Conservation (phyloP, 106 monocot species). For the Ottelia alismoides region DNA sequence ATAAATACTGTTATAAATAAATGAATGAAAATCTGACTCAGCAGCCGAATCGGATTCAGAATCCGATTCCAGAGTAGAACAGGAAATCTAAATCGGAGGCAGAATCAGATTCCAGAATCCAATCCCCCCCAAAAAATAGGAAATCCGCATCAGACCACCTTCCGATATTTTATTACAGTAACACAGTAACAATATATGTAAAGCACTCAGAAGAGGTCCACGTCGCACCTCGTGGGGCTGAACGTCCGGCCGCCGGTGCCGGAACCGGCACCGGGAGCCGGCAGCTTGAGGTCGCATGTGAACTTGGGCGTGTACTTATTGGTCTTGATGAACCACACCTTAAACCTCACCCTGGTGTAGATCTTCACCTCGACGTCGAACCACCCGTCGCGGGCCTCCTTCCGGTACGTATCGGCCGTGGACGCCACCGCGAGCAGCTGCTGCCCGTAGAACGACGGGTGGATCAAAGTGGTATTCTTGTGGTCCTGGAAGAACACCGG, state of each 20-base stretch:
- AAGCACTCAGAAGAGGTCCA: constrained; percentile 22
- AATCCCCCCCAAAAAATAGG: no score
- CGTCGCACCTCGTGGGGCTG: constrained; percentile 9
- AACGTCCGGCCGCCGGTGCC: constrained; percentile 1
- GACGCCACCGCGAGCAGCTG: background rate
- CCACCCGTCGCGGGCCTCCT: constrained; percentile 14
- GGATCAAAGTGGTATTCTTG: constrained; percentile 36
- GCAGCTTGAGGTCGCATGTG: constrained; percentile 4
- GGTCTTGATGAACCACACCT: constrained; percentile 20
- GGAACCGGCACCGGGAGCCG: background rate
- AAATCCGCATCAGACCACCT: no score
- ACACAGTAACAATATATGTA: no score
- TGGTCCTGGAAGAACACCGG: constrained; percentile 50
- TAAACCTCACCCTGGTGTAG: constrained; percentile 14
- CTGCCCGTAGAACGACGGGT: constrained; percentile 27
- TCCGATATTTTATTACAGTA: no score
- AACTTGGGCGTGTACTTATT: constrained; percentile 12
- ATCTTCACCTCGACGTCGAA: constrained; percentile 10
- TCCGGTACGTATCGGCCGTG: background rate
- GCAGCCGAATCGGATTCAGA: no score
- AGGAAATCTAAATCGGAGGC: no score
- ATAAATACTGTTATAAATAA: no score
- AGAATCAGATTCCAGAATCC: no score
- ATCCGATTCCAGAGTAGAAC: no score
- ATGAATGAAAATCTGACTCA: no score